Evolutionary conservation across 2,329 filamentous ascomycete genomes (phyloP), one percentile per base, ranked within the genome.

Genomic region (Trichoderma sp.): DNA sequence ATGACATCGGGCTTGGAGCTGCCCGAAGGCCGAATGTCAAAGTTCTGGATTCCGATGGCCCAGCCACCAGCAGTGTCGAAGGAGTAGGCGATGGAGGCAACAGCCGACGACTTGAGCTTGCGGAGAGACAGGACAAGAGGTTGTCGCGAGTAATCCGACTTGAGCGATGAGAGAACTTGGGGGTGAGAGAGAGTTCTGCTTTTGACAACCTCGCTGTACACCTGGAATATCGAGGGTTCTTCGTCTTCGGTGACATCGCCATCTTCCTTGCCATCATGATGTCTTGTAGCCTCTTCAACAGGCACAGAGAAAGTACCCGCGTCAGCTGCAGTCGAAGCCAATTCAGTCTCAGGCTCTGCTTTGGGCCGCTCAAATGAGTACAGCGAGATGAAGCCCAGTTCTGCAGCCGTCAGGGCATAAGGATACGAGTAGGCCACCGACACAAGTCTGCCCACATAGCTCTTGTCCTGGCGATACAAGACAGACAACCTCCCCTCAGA

Each of bases 31-130:
- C 76, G 79, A 55, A 97, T 85, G 69, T 91, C 89, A 55, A 97
- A 83, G 78, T 97, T 95, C 78, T 98, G 95, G n/a, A 98, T 88
- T 2, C 94, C 94, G 19, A 97, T 87, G 8, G 92, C 94, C 92
- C 94, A 97, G 33, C 94, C 94, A 55, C 89, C 89, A 3, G 90
- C 84, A 2, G 92, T 91, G 19, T 91, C 89, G 72, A 96, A 89
- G 0, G 92, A 92, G 77, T 97, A 97, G 1, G 93, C 94, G 70
- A 97, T 92, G 0, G 92, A 94, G 2, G 93, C 91, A n/a, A 93
- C 87, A 21, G 93, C 87, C 13, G 87, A 87, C 4, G 83, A 81
- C 0, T 87, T 77, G 16, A 88, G 88, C 31, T 84, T 86, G n/a
- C 94, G 88, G 47, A 98, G 87, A 0, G 93, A 95, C n/a, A 97